Evolutionary conservation across 805 yeast species (phyloP).

Genomic region (Saturnispora galanensis): DNA sequence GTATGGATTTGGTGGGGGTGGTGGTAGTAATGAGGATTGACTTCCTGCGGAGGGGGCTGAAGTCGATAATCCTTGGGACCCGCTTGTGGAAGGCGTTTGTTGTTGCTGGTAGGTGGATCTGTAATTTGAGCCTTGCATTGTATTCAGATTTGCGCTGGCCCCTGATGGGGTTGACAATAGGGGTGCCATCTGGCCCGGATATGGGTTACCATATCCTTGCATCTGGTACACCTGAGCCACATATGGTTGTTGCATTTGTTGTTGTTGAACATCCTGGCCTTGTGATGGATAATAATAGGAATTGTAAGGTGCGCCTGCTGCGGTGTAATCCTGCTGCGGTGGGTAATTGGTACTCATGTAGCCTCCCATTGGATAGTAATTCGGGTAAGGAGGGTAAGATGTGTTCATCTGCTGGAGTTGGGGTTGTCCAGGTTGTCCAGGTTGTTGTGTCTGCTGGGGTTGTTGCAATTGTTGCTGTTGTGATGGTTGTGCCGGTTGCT

Average conservation of each 20-base stretch:
- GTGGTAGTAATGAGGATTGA: constrained; percentile 11
- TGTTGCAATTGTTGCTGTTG: constrained; percentile 9
- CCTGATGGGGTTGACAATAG: too few species aligned
- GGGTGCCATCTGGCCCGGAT: too few species aligned
- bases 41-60: constrained; percentile 8
- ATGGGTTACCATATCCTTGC: background rate
- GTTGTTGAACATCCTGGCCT: background rate
- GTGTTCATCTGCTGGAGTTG: constrained; percentile 5
- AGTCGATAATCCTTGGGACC: background rate
- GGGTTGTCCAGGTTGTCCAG: constrained; percentile 9
- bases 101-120: background rate
- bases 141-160: too few species aligned
- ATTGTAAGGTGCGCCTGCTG: background rate
- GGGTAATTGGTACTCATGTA: background rate
- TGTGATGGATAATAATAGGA: constrained; percentile 4
- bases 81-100: background rate
- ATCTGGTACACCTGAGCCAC: constrained; percentile 2
- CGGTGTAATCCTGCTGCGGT: constrained; percentile 2
- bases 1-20: constrained; percentile 7
- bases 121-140: too few species aligned
- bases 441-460: background rate
- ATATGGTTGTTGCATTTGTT: background rate
- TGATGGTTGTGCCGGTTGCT: background rate
- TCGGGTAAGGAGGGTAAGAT: background rate
- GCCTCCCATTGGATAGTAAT: background rate